These are phyloP conservation scores for Vigna mungo DNA, from an alignment of 306 rosid species.

Conservation along the genomic window DNA sequence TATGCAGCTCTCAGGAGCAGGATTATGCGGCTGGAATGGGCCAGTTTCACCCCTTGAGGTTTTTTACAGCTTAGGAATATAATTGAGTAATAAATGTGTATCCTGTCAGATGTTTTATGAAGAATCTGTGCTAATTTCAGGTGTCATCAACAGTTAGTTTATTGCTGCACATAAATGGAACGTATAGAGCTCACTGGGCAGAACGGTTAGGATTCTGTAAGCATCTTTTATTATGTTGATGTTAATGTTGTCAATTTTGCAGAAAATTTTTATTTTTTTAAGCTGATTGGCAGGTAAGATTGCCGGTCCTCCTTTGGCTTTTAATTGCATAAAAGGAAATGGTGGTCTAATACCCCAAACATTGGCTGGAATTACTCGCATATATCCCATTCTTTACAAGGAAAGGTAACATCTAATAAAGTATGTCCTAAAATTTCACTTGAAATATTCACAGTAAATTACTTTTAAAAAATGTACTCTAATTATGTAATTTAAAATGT, in stretches of 20 bases:
- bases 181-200: slow-evolving; percentile 91
- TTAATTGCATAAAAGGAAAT: slow-evolving; percentile 75
- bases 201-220: slow-evolving; percentile 87
- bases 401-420: slow-evolving; percentile 66
- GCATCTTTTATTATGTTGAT: slow-evolving; percentile 44
- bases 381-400: slow-evolving; percentile 86
- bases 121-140: slow-evolving; percentile 59
- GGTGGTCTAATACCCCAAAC: slow-evolving; percentile 89
- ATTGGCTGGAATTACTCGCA: slow-evolving; percentile 76
- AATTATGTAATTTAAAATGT: slow-evolving; percentile 19
- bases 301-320: slow-evolving; percentile 82
- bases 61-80: slow-evolving; percentile 42
- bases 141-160: slow-evolving; percentile 66
- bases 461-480: slow-evolving; percentile 28
- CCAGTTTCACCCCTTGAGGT: slow-evolving; percentile 92
- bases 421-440: slow-evolving; percentile 22
- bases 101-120: slow-evolving; percentile 40
- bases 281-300: slow-evolving; percentile 61
- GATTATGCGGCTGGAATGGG: slow-evolving; percentile 77
- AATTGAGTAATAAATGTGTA: background rate
- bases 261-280: slow-evolving; percentile 34
- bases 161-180: slow-evolving; percentile 85
- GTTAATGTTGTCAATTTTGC: slow-evolving; percentile 34
- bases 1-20: slow-evolving; percentile 89
- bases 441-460: slow-evolving; percentile 21